Evolutionary conservation across 495 filamentous ascomycete genomes (phyloP).

Genomic region (Penicillium pancosmium): DNA sequence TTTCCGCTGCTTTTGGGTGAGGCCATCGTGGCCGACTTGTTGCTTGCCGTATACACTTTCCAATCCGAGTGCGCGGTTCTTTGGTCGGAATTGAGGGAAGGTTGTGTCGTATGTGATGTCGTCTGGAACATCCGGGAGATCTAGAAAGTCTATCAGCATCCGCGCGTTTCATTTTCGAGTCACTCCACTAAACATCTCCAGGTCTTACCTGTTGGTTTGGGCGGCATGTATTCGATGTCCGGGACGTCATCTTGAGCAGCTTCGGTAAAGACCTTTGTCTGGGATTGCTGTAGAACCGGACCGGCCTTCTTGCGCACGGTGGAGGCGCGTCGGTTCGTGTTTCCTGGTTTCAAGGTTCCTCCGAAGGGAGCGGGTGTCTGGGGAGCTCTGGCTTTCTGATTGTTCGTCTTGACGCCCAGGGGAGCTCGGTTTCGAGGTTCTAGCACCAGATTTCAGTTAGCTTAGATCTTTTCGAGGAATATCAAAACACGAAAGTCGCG

Average conservation of each 20-base stretch:
- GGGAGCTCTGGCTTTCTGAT: constrained; percentile 77
- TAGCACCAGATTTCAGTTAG: constrained; percentile 38
- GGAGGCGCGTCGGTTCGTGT: constrained; percentile 50
- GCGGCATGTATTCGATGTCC: constrained; percentile 78
- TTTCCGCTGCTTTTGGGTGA: constrained; percentile 62
- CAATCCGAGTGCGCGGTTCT: constrained; percentile 70
- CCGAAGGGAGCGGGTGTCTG: constrained; percentile 60
- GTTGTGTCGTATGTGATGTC: constrained; percentile 65
- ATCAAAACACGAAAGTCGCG: background rate
- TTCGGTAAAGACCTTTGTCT: constrained; percentile 33
- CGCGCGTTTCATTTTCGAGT: constrained; percentile 15
- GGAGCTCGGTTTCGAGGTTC: constrained; percentile 75
- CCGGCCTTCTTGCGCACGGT: constrained; percentile 54
- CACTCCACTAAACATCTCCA: constrained; percentile 43
- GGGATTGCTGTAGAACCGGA: constrained; percentile 38
- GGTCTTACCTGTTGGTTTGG: constrained; percentile 55
- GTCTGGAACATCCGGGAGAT: constrained; percentile 75
- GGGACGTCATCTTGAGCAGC: constrained; percentile 61
- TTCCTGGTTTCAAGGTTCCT: constrained; percentile 48
- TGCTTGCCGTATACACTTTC: constrained; percentile 61
- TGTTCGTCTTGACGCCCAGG: constrained; percentile 92
- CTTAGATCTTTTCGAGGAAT: background rate
- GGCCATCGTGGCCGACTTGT: constrained; percentile 68
- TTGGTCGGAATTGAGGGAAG: constrained; percentile 54
- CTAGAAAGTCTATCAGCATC: constrained; percentile 33